Base-by-base conservation (phyloP, 352 stramenopile genomes). In the Phytophthora aleatoria region DNA sequence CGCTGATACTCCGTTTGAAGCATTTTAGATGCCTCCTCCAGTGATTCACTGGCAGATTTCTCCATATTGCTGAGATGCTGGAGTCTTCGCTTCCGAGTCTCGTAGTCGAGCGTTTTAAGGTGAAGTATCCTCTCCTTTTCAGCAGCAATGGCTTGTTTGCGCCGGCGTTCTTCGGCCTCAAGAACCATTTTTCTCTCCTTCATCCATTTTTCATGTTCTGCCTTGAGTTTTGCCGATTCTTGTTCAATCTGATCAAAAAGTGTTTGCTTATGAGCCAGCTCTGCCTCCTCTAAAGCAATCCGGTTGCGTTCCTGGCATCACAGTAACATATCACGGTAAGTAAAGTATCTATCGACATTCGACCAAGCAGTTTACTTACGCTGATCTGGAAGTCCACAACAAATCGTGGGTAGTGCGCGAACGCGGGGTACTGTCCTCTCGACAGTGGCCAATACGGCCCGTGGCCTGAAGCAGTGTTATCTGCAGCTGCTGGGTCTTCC, bases 331-430 rank as follows among this genome's bases (percentile, higher is more conserved):
- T 20, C 20, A 20, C 20, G 62, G 44, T 13, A 20, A 63, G 50
- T 27, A 16, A 8, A 38, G 28, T 48, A 38, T 11, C 20, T 48
- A 24, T 33, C 10, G 59, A 24, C 52, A 69, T 38, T 3, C 9
- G 27, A 38, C 7, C 13, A 64, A 52, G 30, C 13, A 62, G 16
- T 52, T 12, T 30, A 73, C 83, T 58, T 89, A 93, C 89, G 47
- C 76, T 81, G 20, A 94, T 92, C 63, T 95, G 85, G 50, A 85
- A 94, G 53, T 97, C 86, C 30, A 95, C 83, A 43, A 93, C 71
- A 51, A 94, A 91, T 31, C 73, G 80, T 20, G 89, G 85, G 50
- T 95, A 95, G 28, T 81, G 87, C 3, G 70, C 69, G 51, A 96
- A 96, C 2, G 85, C 79, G 27, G 89, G 89, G 48, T 96, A 97